Base-by-base conservation (phyloP, 2,329 filamentous ascomycete genomes). In the Hypoxylon sp. region DNA sequence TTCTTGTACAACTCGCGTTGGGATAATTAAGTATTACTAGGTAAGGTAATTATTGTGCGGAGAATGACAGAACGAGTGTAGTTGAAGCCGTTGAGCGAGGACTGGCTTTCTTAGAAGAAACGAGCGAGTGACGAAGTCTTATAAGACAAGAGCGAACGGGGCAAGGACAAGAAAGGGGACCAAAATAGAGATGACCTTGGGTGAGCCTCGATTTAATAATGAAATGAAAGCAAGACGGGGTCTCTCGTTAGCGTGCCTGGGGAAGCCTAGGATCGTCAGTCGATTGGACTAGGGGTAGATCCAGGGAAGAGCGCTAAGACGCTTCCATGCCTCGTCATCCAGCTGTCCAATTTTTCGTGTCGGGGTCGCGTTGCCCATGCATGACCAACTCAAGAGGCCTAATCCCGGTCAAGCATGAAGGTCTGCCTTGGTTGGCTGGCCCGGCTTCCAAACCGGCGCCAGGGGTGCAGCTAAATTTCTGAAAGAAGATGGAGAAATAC, bases 341-440 rank as follows among this genome's bases (percentile, higher is more conserved):
- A 49, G 55, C 46, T 57, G 55, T 57, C 45, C 42, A 54, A 48
- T 49, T 57, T 59, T 59, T 56, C 56, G 56, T 59, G 49, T 59
- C 53, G 45, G 29, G 19, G 25, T 45, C 55, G 47, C 51, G 55
- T 52, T 51, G 51, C 46, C 31, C 55, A n/a, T 58, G 55, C 55
- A 58, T 58, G 55, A 55, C 38, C 51, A 17, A 15, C 17, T 32
- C 30, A 41, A 38, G 29, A 42, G 17, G 41, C 29, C 55, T 42
- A 58, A 51, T 52, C 49, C 47, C 27, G 34, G 41, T 25, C 32
- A 27, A 52, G 51, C 52, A 51, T 44, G 35, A 32, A 41, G 23
- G 29, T 44, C 25, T 34, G 41, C 45, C 49, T 51, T 59, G 42
- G 53, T 51, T 57, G 46, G 49, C 6, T 46, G 42, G 42, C 16